Percentiles rank a stretch among this genome's conserved stretches.
Evolutionary conservation across 371 early-diverging fungal genomes (phyloP).

Genomic region (Actinomortierella ambigua): DNA sequence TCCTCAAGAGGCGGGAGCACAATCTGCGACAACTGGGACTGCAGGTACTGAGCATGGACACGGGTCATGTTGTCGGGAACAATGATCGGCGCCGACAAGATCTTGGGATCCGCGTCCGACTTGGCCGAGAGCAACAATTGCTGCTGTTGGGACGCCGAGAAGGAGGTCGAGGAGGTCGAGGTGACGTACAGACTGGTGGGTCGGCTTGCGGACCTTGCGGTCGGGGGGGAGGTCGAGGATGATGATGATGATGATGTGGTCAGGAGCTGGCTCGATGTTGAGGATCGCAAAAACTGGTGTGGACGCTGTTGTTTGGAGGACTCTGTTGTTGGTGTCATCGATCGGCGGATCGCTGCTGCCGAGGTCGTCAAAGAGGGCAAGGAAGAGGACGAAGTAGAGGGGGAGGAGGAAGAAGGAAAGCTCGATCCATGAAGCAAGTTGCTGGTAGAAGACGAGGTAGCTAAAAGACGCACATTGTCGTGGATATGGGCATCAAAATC

Average conservation of each 20-base stretch:
- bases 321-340: not conserved
- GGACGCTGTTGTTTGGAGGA: not conserved
- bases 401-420: too few species aligned
- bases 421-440: not conserved
- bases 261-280: too few species aligned
- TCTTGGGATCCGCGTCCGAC: slow-evolving; percentile 16
- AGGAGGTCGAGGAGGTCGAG: too few species aligned
- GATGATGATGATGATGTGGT: too few species aligned
- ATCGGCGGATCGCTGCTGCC: not conserved
- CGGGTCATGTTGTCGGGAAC: slow-evolving; percentile 29
- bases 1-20: slow-evolving; percentile 28
- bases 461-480: slow-evolving; percentile 25
- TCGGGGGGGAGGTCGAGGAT: too few species aligned
- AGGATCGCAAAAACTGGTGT: too few species aligned
- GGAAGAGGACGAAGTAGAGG: too few species aligned
- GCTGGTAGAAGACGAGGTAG: slow-evolving; percentile 5
- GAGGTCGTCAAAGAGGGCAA: too few species aligned
- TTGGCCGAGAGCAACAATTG: too few species aligned
- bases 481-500: slow-evolving; percentile 39
- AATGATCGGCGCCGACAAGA: slow-evolving; percentile 32
- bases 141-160: too few species aligned
- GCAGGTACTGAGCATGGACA: slow-evolving; percentile 19
- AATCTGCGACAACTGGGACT: slow-evolving; percentile 15
- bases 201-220: too few species aligned
- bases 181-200: too few species aligned